Evolutionary conservation across 768 basidiomycete species (phyloP), one percentile per base, ranked within the genome.

Genomic region (Leccinellum albellum): DNA sequence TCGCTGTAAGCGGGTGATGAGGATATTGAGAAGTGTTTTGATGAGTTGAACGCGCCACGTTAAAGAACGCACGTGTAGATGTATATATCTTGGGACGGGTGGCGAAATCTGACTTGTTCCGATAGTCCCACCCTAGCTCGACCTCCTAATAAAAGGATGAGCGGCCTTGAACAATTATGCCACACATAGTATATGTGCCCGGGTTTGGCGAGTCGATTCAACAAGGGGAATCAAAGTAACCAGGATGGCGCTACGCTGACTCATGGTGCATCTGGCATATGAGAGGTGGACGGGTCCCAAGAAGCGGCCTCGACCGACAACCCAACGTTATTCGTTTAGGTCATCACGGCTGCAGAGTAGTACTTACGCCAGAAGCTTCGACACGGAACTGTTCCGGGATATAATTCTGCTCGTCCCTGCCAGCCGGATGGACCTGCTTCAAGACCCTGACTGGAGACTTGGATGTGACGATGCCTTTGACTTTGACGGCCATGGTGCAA

Each of bases 381-480:
- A 23, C 1, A 50, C 28, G 17, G 56, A 68, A 29, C 60, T 56
- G 10, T 64, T 63, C 21, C 61, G 66, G 1, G 60, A 28, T n/a
- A 60, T 42, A 9, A n/a, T n/a, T 2, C 37, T 4, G 37, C 9
- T 61, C 62, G 2, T 66, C 62, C 23, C 51, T 50, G 3, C 55
- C 51, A 6, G 65, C 53, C 1, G 29, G 37, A 55, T 76, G 76
- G 4, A 65, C 65, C 53, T 75, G 71, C 17, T 74, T 66, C 61
- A 79, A 74, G 47, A 69, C 67, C 29, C 35, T 51, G 37, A 73
- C 53, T 2, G 69, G 66, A 15, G 66, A 40, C 9, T 17, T 10
- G 37, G 37, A 40, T 17, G n/a, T n/a, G 60, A 28, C 56, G 62
- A 31, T 79, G 26, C 26, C 26, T 15, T 35, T 35, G 15, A 35